Evolutionary conservation across 2,329 filamentous ascomycete species (phyloP), one percentile per base, ranked within the genome.

Genomic region (Xylaria sp.): DNA sequence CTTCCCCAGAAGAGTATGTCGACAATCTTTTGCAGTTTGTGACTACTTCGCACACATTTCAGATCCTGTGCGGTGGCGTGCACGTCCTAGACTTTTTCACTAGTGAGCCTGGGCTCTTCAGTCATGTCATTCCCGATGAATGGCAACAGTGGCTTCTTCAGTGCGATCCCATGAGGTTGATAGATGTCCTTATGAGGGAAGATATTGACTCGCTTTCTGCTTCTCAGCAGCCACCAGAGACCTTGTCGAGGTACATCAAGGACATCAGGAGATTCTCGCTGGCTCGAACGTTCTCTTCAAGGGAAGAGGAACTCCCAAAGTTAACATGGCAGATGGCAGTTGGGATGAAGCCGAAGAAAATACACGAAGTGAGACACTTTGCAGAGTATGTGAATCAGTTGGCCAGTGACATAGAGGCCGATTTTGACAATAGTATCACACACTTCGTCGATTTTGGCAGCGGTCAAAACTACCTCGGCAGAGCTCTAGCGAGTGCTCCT

Each of bases 21-120:
- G 85, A 92, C 32, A 90, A 90, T 20, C 87, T 98, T 13, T 85
- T 98, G 32, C 79, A 89, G 23, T 97, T 98, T 76, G 88, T 90
- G 1, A 90, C 90, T 6, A 90, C 89, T 1, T 92, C 92, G 55
- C 88, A 91, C 63, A 85, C 94, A 1, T 94, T 98, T 74, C 92
- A 93, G 73, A 93, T 93, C 32, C 86, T 99, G n/a, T 97, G 94
- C 78, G 96, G 96, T 63, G 94, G 95, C n/a, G 93, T 98, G 0
- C 96, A 99, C 78, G 94, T 99, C 71, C 86, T 98, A 66, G 96
- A 99, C 80, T 98, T 99, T 81, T 94, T 98, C 82, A 98, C 94
- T 1, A 89, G 89, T 51, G 89, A 94, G 57, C 93, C 94, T 5
- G 92, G 94, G 72, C 86, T 98, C 0, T 99, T 97, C 79, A 88